A percentile compares a stretch with the other conserved stretches of the same genome.
These are phyloP conservation scores for Cordyceps javanica DNA, from an alignment of 2,329 filamentous ascomycete genomes.

Conservation along the genomic window DNA sequence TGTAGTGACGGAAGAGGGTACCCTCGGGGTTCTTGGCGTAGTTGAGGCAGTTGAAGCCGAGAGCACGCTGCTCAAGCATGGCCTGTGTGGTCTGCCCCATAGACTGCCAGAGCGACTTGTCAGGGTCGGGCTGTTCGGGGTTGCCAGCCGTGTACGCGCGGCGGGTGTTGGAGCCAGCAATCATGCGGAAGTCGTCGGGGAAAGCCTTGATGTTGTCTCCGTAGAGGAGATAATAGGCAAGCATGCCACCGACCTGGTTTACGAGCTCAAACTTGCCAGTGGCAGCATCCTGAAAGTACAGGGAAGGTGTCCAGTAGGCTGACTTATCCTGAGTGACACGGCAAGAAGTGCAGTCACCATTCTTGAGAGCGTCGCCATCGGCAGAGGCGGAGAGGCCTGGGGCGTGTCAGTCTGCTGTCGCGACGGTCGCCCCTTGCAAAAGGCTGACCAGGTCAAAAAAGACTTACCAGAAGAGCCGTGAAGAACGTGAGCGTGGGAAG, in stretches of 20 bases:
- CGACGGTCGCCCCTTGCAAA: background rate
- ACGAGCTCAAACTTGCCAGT: slow-evolving; percentile 65
- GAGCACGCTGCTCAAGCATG: slow-evolving; percentile 68
- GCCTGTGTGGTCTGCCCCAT: slow-evolving; percentile 59
- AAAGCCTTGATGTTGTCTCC: slow-evolving; percentile 63
- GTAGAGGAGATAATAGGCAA: slow-evolving; percentile 85
- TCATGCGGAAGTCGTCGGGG: slow-evolving; percentile 72
- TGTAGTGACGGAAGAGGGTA: slow-evolving; percentile 72
- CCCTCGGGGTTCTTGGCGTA: slow-evolving; percentile 61
- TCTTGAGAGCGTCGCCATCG: slow-evolving; percentile 49
- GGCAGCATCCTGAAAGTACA: slow-evolving; percentile 66
- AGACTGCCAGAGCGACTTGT: slow-evolving; percentile 63
- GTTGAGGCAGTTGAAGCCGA: slow-evolving; percentile 95
- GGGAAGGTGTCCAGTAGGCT: slow-evolving; percentile 75
- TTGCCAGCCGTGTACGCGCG: slow-evolving; percentile 66
- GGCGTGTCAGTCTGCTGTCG: background rate
- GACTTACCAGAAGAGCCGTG: slow-evolving; percentile 72
- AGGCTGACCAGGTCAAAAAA: background rate
- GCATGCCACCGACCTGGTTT: slow-evolving; percentile 71
- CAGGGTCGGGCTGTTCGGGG: slow-evolving; percentile 55
- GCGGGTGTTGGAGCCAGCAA: slow-evolving; percentile 64
- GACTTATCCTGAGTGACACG: slow-evolving; percentile 75
- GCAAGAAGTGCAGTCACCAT: slow-evolving; percentile 72
- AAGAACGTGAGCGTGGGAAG: slow-evolving; percentile 66
- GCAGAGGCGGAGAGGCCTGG: slow-evolving; percentile 60